phyloP scores from a whole-genome alignment of 2,329 filamentous ascomycete species.

The Myriangium duriaei region DNA sequence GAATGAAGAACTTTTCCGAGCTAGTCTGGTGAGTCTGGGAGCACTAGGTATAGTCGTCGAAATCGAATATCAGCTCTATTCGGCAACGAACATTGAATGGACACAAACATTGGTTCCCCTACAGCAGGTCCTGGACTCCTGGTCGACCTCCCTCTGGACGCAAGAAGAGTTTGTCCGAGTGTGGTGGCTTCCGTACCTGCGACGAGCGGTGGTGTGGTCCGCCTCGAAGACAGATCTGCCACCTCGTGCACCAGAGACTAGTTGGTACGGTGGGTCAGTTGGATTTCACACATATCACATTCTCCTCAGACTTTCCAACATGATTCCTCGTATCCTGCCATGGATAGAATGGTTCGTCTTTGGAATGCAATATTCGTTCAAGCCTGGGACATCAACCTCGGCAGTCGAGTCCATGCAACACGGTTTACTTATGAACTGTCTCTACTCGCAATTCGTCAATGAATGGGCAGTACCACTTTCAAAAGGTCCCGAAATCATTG shows the following conservation, averaged over 20 bases:
- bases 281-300: constrained; percentile 91
- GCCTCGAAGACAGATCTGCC: constrained; percentile 64
- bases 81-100: constrained; percentile 78
- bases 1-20: constrained; percentile 72
- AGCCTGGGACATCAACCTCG: constrained; percentile 51
- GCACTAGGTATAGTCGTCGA: constrained; percentile 85
- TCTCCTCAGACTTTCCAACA: constrained; percentile 68
- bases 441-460: constrained; percentile 97
- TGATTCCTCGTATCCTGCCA: constrained; percentile 65
- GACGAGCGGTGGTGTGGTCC: constrained; percentile 77
- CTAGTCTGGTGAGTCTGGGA: constrained; percentile 75
- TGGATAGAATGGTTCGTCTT: constrained; percentile 95
- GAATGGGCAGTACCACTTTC: constrained; percentile 89
- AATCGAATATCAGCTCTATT: constrained; percentile 70
- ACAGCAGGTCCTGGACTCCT: constrained; percentile 53
- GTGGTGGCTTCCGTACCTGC: constrained; percentile 95
- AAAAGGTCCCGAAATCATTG: constrained; percentile 76
- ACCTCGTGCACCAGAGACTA: constrained; percentile 45
- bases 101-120: constrained; percentile 65
- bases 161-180: constrained; percentile 80
- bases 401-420: constrained; percentile 69
- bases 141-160: constrained; percentile 67
- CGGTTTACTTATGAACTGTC: constrained; percentile 87
- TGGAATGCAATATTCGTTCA: constrained; percentile 93
- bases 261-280: constrained; percentile 69